A percentile compares a stretch with the other conserved stretches of the same genome.
Evolutionary conservation across 352 stramenopile genomes (phyloP).

Genomic region (Elongisporangium anandrum): DNA sequence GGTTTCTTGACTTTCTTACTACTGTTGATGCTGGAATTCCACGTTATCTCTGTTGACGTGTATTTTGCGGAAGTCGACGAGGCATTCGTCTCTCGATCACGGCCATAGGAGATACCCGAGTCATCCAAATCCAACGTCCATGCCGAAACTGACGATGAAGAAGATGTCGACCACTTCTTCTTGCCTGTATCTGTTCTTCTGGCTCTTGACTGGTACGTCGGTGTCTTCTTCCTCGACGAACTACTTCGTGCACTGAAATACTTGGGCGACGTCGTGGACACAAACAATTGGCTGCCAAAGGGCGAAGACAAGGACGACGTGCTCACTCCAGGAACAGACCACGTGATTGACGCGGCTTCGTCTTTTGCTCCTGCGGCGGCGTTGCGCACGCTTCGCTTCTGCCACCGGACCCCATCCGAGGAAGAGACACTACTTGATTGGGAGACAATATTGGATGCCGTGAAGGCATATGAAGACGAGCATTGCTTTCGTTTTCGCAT

Average conservation of each 20-base stretch:
- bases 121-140: neutral
- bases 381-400: slow-evolving; percentile 30
- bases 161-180: slow-evolving; percentile 1
- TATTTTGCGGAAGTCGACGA: neutral
- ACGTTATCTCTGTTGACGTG: slow-evolving; percentile 10
- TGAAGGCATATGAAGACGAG: too few species aligned
- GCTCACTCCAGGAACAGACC: neutral
- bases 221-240: slow-evolving; percentile 9
- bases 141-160: slow-evolving; percentile 7
- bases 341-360: neutral
- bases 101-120: neutral
- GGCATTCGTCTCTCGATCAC: neutral
- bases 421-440: slow-evolving; percentile 21
- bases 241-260: slow-evolving; percentile 14
- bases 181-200: neutral
- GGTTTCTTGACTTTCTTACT: neutral
- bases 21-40: slow-evolving; percentile 8
- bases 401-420: slow-evolving; percentile 33
- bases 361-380: slow-evolving; percentile 7
- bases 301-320: slow-evolving; percentile 7
- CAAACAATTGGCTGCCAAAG: neutral
- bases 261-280: slow-evolving; percentile 10
- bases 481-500: too few species aligned
- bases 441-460: too few species aligned
- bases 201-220: slow-evolving; percentile 1